These are phyloP conservation scores for Kregervanrija fluxuum DNA, from an alignment of 805 yeast species.

Conservation along the genomic window DNA sequence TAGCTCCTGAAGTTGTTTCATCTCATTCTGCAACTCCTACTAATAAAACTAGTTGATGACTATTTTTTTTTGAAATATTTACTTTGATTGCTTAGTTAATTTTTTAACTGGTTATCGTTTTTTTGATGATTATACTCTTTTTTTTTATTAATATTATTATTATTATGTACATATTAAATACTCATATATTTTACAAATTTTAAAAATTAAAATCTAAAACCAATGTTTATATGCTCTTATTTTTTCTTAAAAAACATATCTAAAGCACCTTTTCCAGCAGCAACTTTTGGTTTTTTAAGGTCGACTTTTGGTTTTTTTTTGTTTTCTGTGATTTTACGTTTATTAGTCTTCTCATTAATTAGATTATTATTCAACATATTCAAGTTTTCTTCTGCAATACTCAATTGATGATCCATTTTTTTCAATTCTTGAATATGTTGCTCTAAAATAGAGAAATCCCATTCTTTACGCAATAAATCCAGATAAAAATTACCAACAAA, in stretches of 20 bases:
- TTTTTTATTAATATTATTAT: too few relatives aligned
- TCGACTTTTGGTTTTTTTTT: constrained; percentile 29
- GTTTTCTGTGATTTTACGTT: constrained; percentile 18
- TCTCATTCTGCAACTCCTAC: constrained; percentile 5
- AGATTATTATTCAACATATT: constrained; percentile 24
- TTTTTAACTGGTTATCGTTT: too few relatives aligned
- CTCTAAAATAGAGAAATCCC: constrained; percentile 16
- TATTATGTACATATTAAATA: too few relatives aligned
- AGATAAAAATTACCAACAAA: constrained; percentile 30
- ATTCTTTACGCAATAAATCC: constrained; percentile 12
- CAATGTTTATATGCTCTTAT: not conserved
- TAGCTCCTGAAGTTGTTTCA: constrained; percentile 24
- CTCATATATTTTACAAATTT: not conserved
- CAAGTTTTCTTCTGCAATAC: constrained; percentile 27
- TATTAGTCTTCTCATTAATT: constrained; percentile 12
- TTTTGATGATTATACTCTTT: too few relatives aligned
- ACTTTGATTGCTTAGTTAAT: not conserved
- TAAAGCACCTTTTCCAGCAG: constrained; percentile 58
- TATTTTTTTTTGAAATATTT: not conserved
- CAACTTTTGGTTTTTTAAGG: constrained; percentile 32
- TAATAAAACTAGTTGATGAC: not conserved
- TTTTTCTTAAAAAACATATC: constrained; percentile 56
- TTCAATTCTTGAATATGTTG: constrained; percentile 15
- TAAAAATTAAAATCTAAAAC: not conserved
- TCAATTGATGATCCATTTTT: constrained; percentile 15